Percentiles rank a stretch among this genome's conserved stretches.
Conservation (phyloP, 305 asterid genomes). For the Plantago lanceolata region DNA sequence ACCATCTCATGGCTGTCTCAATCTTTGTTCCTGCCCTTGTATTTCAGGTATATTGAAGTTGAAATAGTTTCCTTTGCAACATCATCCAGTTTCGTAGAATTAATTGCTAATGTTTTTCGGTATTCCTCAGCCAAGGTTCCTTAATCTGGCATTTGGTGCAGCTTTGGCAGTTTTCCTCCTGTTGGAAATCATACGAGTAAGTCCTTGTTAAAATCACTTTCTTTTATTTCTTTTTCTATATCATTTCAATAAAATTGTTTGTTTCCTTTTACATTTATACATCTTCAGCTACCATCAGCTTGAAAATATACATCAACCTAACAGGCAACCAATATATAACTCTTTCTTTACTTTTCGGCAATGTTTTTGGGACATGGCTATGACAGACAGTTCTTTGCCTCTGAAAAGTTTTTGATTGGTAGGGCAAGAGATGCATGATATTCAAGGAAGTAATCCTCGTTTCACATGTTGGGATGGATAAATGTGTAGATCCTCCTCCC, state of each 20-base stretch:
- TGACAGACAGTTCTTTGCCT: too few species aligned
- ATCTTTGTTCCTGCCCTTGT: constrained; percentile 95
- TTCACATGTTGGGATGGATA: too few species aligned
- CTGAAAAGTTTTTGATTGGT: too few species aligned
- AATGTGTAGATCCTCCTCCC: too few species aligned
- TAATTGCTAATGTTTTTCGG: constrained; percentile 26
- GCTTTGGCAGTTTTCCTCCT: constrained; percentile 84
- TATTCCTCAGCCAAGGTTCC: constrained; percentile 69
- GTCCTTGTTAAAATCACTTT: constrained; percentile 28
- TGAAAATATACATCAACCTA: too few species aligned
- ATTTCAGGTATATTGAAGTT: constrained; percentile 61
- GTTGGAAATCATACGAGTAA: constrained; percentile 86
- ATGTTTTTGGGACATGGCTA: too few species aligned
- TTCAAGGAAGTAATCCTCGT: too few species aligned
- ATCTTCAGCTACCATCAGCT: not conserved
- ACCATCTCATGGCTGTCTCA: constrained; percentile 87
- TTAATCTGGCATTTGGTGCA: constrained; percentile 91
- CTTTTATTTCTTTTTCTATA: constrained; percentile 3
- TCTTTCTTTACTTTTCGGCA: too few species aligned
- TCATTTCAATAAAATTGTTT: not conserved
- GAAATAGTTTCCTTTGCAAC: constrained; percentile 2
- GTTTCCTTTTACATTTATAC: not conserved
- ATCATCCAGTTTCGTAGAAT: constrained; percentile 16
- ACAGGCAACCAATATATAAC: too few species aligned
- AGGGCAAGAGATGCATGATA: too few species aligned